Evolutionary conservation across 495 filamentous ascomycete species (phyloP).

Genomic region (Penicillium crystallinum): DNA sequence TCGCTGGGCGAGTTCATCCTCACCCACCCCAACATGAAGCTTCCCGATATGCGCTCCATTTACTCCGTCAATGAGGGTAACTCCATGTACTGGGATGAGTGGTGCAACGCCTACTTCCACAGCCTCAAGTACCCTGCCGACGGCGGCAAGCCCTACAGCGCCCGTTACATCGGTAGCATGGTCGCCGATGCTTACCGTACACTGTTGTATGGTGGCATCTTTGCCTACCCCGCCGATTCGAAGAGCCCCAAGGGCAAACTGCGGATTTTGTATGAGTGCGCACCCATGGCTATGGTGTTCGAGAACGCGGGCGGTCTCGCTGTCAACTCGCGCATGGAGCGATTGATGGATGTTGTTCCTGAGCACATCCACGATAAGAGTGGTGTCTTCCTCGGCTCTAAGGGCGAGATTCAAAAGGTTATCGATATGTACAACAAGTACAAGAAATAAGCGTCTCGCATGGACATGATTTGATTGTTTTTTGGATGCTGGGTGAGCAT

Average conservation of each 20-base stretch:
- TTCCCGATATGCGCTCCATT: slow-evolving; percentile 75
- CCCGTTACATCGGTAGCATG: slow-evolving; percentile 95
- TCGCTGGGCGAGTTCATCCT: slow-evolving; percentile 97
- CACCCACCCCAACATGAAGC: slow-evolving; percentile 88
- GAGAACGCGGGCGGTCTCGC: slow-evolving; percentile 97
- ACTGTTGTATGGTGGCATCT: slow-evolving; percentile 90
- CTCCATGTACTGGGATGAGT: slow-evolving; percentile 90
- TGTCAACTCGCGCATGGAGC: slow-evolving; percentile 78
- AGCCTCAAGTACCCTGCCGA: slow-evolving; percentile 71
- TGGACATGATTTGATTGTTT: background rate
- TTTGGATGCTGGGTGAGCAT: background rate
- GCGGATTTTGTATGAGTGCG: slow-evolving; percentile 95
- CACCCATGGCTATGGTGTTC: slow-evolving; percentile 98
- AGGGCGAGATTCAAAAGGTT: slow-evolving; percentile 93
- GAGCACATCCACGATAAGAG: slow-evolving; percentile 93
- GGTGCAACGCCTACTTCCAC: slow-evolving; percentile 81
- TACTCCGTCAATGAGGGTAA: slow-evolving; percentile 99
- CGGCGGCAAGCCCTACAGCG: slow-evolving; percentile 84
- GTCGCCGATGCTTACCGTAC: slow-evolving; percentile 97
- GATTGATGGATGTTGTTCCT: slow-evolving; percentile 85
- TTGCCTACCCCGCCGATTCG: slow-evolving; percentile 95
- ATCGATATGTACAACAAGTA: slow-evolving; percentile 55
- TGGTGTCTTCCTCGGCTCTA: slow-evolving; percentile 93
- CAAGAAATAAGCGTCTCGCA: slow-evolving; percentile 30
- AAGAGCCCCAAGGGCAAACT: slow-evolving; percentile 98